phyloP scores from a whole-genome alignment of 2,329 filamentous ascomycete genomes.

The Trichoderma semiorbis region DNA sequence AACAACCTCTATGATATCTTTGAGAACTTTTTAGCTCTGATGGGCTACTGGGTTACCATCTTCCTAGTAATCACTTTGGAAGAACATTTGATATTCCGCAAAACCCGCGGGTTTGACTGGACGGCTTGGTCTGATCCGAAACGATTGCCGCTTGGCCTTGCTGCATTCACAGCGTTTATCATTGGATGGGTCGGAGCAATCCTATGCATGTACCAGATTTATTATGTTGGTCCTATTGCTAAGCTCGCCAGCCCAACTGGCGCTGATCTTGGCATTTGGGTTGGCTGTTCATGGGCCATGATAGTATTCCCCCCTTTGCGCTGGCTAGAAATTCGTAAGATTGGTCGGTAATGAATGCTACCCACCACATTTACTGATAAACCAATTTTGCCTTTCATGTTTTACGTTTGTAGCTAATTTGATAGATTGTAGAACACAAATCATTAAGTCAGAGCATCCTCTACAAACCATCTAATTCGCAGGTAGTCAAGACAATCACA shows the following conservation, averaged over 20 bases:
- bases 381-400: too few relatives aligned
- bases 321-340: conserved; percentile 28
- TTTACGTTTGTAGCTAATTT: too few relatives aligned
- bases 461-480: too few relatives aligned
- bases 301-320: conserved; percentile 30
- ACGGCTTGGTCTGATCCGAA: conserved; percentile 45
- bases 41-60: conserved; percentile 54
- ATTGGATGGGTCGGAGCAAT: conserved; percentile 49
- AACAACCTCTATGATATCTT: conserved; percentile 52
- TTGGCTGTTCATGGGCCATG: conserved; percentile 65
- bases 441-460: too few relatives aligned
- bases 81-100: conserved; percentile 44
- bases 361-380: neutral
- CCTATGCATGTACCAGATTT: conserved; percentile 56
- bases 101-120: conserved; percentile 40
- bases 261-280: conserved; percentile 47
- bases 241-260: conserved; percentile 44
- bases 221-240: conserved; percentile 58
- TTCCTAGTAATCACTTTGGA: conserved; percentile 47
- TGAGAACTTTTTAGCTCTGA: conserved; percentile 51
- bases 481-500: too few relatives aligned
- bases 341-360: conserved; percentile 24
- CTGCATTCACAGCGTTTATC: conserved; percentile 43
- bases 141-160: conserved; percentile 42
- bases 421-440: too few relatives aligned